Evolutionary conservation across 148 eudicot genomes (phyloP).

Genomic region (Pharnaceum exiguum): DNA sequence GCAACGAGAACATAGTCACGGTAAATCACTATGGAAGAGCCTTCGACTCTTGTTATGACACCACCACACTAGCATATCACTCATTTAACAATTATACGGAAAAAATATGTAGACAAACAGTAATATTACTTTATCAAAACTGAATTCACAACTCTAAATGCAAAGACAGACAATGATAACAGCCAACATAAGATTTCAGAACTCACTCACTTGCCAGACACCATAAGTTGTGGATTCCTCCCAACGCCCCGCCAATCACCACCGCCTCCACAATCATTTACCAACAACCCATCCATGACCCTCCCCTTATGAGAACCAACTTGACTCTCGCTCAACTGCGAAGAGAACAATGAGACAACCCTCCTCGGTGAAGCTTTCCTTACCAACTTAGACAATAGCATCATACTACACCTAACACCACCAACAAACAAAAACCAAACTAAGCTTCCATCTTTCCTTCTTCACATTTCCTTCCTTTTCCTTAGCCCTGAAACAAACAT

Average conservation of each 20-base stretch:
- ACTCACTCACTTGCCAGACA: constrained; percentile 23
- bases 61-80: no score
- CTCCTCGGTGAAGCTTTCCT: constrained; percentile 13
- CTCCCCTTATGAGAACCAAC: not conserved
- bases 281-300: not conserved
- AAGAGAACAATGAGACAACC: constrained; percentile 8
- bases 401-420: constrained; percentile 5
- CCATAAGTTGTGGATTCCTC: not conserved
- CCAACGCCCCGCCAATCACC: constrained; percentile 1
- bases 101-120: no score
- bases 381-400: constrained; percentile 17
- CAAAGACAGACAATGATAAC: not conserved
- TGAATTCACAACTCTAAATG: not conserved
- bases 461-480: constrained; percentile 1
- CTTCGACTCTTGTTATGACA: no score
- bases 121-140: not conserved
- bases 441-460: not conserved
- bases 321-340: constrained; percentile 7
- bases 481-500: constrained; percentile 15
- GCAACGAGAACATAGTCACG: no score
- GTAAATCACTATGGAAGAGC: no score
- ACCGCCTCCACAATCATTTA: constrained; percentile 4
- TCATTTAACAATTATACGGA: no score
- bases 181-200: not conserved
- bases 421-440: not conserved